Evolutionary conservation across 2,329 filamentous ascomycete genomes (phyloP).

Genomic region (Calonectria pauciramosa): DNA sequence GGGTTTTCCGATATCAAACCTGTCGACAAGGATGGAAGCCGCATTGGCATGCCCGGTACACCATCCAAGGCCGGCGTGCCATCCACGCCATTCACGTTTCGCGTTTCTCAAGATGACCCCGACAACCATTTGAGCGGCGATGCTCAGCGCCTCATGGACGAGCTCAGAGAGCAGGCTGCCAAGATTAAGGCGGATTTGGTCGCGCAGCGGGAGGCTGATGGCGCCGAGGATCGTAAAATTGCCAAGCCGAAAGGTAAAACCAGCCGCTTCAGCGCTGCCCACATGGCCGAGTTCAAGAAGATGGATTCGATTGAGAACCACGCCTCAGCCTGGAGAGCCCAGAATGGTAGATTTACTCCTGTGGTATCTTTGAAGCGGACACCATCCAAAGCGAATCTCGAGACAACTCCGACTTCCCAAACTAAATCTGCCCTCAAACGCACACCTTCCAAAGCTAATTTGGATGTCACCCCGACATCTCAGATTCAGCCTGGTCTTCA

Average conservation of each 20-base stretch:
- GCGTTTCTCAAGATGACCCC: conserved; percentile 68
- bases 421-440: conserved; percentile 63
- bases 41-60: conserved; percentile 65
- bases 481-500: conserved; percentile 53
- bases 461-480: conserved; percentile 67
- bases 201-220: conserved; percentile 71
- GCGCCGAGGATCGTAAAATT: conserved; percentile 75
- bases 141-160: conserved; percentile 72
- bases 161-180: conserved; percentile 79
- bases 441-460: conserved; percentile 63
- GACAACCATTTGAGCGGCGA: conserved; percentile 72
- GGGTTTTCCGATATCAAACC: conserved; percentile 84
- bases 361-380: conserved; percentile 55
- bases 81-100: conserved; percentile 77
- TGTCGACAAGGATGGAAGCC: conserved; percentile 61
- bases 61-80: conserved; percentile 71
- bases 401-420: conserved; percentile 50
- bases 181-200: conserved; percentile 78
- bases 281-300: conserved; percentile 93
- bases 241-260: conserved; percentile 84
- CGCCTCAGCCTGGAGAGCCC: conserved; percentile 80
- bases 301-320: conserved; percentile 97
- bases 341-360: conserved; percentile 67
- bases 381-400: conserved; percentile 61
- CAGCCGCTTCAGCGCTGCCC: conserved; percentile 84